Evolutionary conservation across 1,284 basidiomycete genomes (phyloP).

Genomic region (Cryptococcus depauperatus): DNA sequence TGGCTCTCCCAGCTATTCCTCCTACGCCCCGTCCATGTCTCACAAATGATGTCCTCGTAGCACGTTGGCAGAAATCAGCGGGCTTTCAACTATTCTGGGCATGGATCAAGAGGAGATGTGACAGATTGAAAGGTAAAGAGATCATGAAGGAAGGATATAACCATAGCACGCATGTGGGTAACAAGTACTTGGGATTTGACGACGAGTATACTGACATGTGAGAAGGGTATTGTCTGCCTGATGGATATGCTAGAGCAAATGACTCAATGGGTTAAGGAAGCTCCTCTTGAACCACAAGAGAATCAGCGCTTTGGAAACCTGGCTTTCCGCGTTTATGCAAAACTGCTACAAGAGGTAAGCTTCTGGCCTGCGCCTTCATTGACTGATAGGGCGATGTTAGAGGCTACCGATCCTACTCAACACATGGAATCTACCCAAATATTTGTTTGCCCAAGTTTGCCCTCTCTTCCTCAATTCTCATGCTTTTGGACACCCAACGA

Average conservation of each 20-base stretch:
- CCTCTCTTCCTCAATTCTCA: conserved; percentile 46
- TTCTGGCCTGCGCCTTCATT: neutral
- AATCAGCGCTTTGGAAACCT: conserved; percentile 88
- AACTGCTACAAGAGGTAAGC: conserved; percentile 64
- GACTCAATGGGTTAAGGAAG: conserved; percentile 69
- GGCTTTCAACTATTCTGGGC: conserved; percentile 64
- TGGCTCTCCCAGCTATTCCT: conserved; percentile 24
- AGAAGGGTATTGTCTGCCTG: conserved; percentile 31
- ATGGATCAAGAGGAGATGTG: conserved; percentile 64
- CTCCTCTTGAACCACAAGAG: conserved; percentile 66
- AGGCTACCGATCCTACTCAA: conserved; percentile 55
- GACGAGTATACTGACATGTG: neutral
- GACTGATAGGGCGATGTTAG: conserved; percentile 43
- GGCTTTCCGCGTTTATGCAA: conserved; percentile 81
- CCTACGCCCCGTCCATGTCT: conserved; percentile 22
- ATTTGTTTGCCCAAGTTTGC: conserved; percentile 59
- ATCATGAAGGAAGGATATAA: conserved; percentile 21
- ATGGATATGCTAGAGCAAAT: conserved; percentile 61
- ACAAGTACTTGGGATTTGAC: conserved; percentile 26
- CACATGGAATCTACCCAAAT: conserved; percentile 45
- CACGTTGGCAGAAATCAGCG: conserved; percentile 57
- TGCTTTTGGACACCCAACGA: conserved; percentile 81
- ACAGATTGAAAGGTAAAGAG: conserved; percentile 59
- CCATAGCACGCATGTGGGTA: conserved; percentile 36
- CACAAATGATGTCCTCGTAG: conserved; percentile 58